Percentiles rank a stretch among this genome's conserved stretches.
phyloP scores from a whole-genome alignment of 106 monocot genomes.

The Dioscorea zingiberensis region DNA sequence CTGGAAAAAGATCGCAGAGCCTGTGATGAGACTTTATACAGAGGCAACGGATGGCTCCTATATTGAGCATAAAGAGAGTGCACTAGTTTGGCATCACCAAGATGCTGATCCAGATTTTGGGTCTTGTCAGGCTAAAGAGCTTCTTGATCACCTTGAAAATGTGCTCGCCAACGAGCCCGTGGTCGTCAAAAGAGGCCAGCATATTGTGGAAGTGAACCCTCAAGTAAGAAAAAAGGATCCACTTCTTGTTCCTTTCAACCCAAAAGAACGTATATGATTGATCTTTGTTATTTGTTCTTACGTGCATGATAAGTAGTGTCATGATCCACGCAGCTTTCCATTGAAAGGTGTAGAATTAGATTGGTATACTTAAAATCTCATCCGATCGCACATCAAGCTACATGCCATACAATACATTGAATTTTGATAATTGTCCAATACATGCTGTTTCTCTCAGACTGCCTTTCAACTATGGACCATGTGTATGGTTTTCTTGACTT shows the following conservation, averaged over 20 bases:
- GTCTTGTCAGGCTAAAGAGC: slow-evolving; percentile 47
- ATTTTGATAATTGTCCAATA: too few relatives aligned
- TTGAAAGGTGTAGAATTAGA: too few relatives aligned
- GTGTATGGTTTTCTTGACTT: too few relatives aligned
- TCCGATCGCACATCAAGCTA: too few relatives aligned
- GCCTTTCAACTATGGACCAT: too few relatives aligned
- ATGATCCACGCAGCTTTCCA: too few relatives aligned
- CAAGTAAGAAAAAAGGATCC: slow-evolving; percentile 7
- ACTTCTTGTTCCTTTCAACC: neutral
- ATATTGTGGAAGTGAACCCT: slow-evolving; percentile 52
- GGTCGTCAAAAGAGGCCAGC: slow-evolving; percentile 59
- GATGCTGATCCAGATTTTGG: slow-evolving; percentile 60
- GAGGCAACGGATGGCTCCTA: slow-evolving; percentile 44
- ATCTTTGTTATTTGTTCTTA: too few relatives aligned
- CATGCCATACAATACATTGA: too few relatives aligned
- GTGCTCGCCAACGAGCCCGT: slow-evolving; percentile 78
- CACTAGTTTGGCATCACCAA: slow-evolving; percentile 72
- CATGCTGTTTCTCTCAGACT: too few relatives aligned
- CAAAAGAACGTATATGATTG: too few relatives aligned
- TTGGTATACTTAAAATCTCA: too few relatives aligned
- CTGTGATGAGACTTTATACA: slow-evolving; percentile 10
- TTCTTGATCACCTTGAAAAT: slow-evolving; percentile 66
- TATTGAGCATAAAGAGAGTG: slow-evolving; percentile 67
- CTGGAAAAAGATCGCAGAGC: slow-evolving; percentile 15
- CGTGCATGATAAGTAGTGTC: too few relatives aligned